Evolutionary conservation across 345 rosid genomes (phyloP).

Genomic region (Melaleuca quinquenervia): DNA sequence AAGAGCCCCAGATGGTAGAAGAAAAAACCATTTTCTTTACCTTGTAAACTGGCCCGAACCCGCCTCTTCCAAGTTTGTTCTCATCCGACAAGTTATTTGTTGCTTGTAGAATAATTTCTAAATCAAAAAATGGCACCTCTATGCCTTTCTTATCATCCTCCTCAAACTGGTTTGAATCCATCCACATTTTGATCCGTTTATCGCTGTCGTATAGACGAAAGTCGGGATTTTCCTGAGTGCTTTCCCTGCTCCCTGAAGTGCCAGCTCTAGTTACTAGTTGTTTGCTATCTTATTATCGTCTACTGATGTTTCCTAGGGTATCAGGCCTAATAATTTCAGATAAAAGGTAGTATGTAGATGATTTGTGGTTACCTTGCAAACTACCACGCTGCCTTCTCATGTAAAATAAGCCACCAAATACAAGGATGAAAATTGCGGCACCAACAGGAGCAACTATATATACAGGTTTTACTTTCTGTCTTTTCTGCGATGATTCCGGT

Average conservation of each 20-base stretch:
- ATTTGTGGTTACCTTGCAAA: not conserved
- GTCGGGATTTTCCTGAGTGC: not conserved
- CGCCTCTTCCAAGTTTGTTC: slow-evolving; percentile 48
- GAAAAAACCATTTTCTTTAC: not conserved
- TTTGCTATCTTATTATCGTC: not conserved
- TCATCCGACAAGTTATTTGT: slow-evolving; percentile 32
- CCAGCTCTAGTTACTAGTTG: not conserved
- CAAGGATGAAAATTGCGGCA: not conserved
- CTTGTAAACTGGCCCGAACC: slow-evolving; percentile 65
- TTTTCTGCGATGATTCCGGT: not conserved
- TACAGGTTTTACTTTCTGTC: not conserved
- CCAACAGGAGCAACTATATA: not conserved
- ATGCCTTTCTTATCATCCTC: slow-evolving; percentile 29
- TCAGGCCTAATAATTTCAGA: not conserved
- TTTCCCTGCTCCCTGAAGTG: slow-evolving; percentile 8
- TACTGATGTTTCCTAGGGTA: too few species aligned
- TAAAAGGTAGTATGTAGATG: not conserved
- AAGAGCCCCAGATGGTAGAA: not conserved
- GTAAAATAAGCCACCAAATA: not conserved
- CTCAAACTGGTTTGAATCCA: slow-evolving; percentile 6
- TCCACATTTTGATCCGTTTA: slow-evolving; percentile 15
- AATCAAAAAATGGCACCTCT: slow-evolving; percentile 28
- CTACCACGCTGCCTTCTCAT: not conserved
- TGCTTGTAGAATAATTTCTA: slow-evolving; percentile 29
- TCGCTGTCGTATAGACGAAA: slow-evolving; percentile 12